These are phyloP conservation scores for Cinnamomum micranthum DNA, from an alignment of 164 flowering plant species.

Conservation along the genomic window DNA sequence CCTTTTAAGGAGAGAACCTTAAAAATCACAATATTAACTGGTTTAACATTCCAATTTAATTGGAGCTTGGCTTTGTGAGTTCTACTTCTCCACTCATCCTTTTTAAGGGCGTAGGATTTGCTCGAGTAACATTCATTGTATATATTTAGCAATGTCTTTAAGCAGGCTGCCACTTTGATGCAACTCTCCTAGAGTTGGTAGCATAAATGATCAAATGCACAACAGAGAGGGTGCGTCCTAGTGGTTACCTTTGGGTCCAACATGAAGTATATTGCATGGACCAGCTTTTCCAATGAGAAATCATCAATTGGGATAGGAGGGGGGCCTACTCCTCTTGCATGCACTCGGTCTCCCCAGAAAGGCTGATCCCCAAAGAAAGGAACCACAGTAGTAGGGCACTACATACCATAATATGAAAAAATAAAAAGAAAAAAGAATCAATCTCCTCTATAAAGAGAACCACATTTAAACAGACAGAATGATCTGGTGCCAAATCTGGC, in stretches of 20 bases:
- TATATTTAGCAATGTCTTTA: not conserved
- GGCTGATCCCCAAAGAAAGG: conserved; percentile 99
- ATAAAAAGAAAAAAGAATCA: not conserved
- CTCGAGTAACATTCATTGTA: no score
- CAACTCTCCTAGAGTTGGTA: not conserved
- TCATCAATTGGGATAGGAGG: conserved; percentile 86
- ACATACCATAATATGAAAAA: conserved; percentile 2
- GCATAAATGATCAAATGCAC: not conserved
- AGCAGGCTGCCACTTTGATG: not conserved
- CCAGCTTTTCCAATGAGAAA: conserved; percentile 71
- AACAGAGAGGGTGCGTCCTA: not conserved
- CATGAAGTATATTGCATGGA: conserved; percentile 81
- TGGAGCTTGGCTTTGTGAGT: no score
- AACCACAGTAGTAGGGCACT: conserved; percentile 95
- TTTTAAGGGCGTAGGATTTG: no score
- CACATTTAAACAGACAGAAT: not conserved
- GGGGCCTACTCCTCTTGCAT: conserved; percentile 97
- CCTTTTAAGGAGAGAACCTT: no score
- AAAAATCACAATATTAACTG: no score
- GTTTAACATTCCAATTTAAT: no score
- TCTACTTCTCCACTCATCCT: no score
- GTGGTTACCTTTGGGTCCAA: conserved; percentile 71
- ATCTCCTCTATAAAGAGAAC: not conserved
- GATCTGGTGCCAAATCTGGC: no score
- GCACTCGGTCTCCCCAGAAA: conserved; percentile 96